phyloP scores from a whole-genome alignment of 2,329 filamentous ascomycete species.

The Escovopsis weberi region DNA sequence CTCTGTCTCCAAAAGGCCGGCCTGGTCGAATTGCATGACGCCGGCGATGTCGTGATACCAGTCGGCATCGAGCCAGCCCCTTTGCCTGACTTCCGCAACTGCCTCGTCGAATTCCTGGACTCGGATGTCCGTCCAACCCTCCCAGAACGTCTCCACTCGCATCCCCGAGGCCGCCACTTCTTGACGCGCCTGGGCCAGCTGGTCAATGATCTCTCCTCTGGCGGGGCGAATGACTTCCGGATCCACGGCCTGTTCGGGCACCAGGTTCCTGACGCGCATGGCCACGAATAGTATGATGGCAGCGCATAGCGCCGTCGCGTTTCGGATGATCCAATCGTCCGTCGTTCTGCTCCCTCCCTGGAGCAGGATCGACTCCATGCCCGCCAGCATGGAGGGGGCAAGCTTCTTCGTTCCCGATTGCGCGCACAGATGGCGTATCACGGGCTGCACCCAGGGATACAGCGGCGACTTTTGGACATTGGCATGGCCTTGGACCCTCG shows the following conservation, averaged over 20 bases:
- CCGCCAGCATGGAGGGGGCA: constrained; percentile 60
- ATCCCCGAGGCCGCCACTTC: constrained; percentile 23
- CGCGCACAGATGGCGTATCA: constrained; percentile 48
- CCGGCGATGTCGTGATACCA: constrained; percentile 50
- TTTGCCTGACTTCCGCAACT: constrained; percentile 40
- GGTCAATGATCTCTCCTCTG: constrained; percentile 31
- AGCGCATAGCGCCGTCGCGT: constrained; percentile 41
- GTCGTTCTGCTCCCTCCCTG: constrained; percentile 28
- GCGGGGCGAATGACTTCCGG: constrained; percentile 28
- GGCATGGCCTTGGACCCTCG: constrained; percentile 18
- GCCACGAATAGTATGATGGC: constrained; percentile 47
- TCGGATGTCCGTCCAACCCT: constrained; percentile 34
- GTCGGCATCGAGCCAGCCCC: constrained; percentile 43
- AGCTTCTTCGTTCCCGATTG: constrained; percentile 45
- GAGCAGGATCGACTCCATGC: constrained; percentile 43
- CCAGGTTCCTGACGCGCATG: constrained; percentile 30
- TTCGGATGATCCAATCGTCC: constrained; percentile 33
- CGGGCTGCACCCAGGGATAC: constrained; percentile 55
- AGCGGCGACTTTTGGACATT: constrained; percentile 21
- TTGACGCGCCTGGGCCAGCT: constrained; percentile 26
- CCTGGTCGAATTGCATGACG: constrained; percentile 23
- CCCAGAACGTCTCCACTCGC: constrained; percentile 36
- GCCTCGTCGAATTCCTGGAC: constrained; percentile 46
- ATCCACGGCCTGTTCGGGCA: constrained; percentile 23
- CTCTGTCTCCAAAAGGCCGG: constrained; percentile 19